Evolutionary conservation across 441 rosid genomes (phyloP).

Genomic region (Adansonia madagascariensis): DNA sequence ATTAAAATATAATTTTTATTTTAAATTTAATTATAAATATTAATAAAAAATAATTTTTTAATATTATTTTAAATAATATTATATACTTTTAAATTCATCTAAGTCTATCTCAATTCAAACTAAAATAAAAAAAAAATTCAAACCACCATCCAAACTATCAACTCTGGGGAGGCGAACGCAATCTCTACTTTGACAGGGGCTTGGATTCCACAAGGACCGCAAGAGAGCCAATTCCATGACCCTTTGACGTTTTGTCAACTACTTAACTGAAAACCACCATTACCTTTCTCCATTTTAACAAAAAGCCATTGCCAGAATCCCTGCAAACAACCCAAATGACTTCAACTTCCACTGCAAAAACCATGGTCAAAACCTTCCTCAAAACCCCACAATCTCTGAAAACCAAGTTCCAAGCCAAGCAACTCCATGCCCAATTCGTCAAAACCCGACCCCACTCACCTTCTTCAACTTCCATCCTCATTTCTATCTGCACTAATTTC

Average conservation of each 20-base stretch:
- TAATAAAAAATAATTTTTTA: no score
- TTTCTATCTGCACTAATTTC: conserved; percentile 65
- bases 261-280: background rate
- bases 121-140: no score
- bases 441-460: conserved; percentile 47
- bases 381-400: conserved; percentile 40
- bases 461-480: conserved; percentile 43
- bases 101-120: no score
- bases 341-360: conserved; percentile 30
- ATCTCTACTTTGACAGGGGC: no score
- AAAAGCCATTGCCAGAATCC: background rate
- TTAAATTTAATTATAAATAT: no score
- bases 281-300: background rate
- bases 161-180: no score
- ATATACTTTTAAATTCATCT: no score
- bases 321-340: background rate
- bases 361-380: conserved; percentile 44
- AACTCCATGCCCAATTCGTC: conserved; percentile 72
- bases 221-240: background rate
- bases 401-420: conserved; percentile 57
- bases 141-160: no score
- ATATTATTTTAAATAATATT: no score
- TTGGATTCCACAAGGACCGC: background rate
- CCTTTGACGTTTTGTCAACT: background rate
- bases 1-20: no score